Percentiles rank a stretch among this genome's conserved stretches.
Evolutionary conservation across 1,284 basidiomycete species (phyloP).

Genomic region (Cutaneotrichosporon daszewskae): DNA sequence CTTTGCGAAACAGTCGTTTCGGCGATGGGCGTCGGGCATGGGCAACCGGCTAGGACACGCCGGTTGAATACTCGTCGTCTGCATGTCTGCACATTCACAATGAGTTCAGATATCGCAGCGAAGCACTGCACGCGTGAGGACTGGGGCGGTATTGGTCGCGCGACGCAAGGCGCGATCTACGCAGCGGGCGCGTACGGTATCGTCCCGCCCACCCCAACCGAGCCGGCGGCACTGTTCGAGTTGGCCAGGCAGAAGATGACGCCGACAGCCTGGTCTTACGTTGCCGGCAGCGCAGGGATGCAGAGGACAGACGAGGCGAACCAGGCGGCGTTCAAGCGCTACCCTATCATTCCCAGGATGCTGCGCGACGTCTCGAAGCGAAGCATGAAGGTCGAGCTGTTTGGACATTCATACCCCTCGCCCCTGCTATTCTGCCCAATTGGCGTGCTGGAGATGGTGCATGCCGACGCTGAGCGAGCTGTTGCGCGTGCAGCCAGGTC

Average conservation of each 20-base stretch:
- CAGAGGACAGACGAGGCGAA: constrained; percentile 13
- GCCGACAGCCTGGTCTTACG: constrained; percentile 13
- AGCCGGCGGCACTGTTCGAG: constrained; percentile 6
- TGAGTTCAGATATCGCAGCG: too few relatives aligned
- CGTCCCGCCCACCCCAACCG: constrained; percentile 7
- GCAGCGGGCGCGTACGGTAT: constrained; percentile 7
- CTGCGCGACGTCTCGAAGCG: constrained; percentile 62
- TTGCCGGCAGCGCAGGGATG: constrained; percentile 17
- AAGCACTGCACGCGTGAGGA: too few relatives aligned
- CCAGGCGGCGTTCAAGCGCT: constrained; percentile 11
- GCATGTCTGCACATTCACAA: too few relatives aligned
- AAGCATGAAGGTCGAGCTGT: constrained; percentile 56
- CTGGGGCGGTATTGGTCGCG: constrained; percentile 7
- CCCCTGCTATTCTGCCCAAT: constrained; percentile 68
- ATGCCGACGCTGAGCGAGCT: constrained; percentile 58
- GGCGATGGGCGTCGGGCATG: too few relatives aligned
- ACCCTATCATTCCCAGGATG: constrained; percentile 62
- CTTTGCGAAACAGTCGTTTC: too few relatives aligned
- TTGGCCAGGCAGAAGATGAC: constrained; percentile 6
- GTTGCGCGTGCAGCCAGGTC: constrained; percentile 61
- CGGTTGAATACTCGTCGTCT: too few relatives aligned
- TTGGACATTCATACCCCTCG: constrained; percentile 60
- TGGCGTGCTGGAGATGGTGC: constrained; percentile 66
- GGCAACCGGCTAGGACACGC: too few relatives aligned
- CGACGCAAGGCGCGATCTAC: constrained; percentile 12